Evolutionary conservation across 306 rosid species (phyloP), one percentile per base, ranked within the genome.

Genomic region (Psophocarpus tetragonolobus): DNA sequence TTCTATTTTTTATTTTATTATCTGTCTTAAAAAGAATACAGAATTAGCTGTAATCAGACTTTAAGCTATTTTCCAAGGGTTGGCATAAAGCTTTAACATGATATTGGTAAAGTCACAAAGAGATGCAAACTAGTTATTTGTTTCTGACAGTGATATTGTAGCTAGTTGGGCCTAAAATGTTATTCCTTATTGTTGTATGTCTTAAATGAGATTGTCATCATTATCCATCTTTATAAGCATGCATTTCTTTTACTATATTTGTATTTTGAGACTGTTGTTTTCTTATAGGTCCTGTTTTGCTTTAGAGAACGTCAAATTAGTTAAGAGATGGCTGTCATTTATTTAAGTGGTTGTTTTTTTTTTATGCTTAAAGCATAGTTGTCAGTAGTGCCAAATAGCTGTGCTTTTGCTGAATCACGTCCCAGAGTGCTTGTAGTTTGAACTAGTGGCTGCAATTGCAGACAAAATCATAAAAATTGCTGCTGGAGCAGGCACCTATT

Each of bases 91-190:
- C 47, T 74, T 30, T 3, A 20, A 20, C 41, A 33, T 36, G 68
- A n/a, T 38, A 26, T 74, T 62, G 26, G 27, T 51, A 5, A 13
- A 17, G 56, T 48, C 11, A n/a, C 10, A 11, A 36, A 39, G 73
- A 24, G 51, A 42, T 61, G 75, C 67, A 17, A 38, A 24, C 48
- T 39, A 30, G 33, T 61, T 63, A 23, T 48, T 69, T 82, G 29
- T 9, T 9, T 61, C 45, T 35, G 50, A 44, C 36, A 42, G 48
- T 44, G 51, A 42, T 68, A 42, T 39, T 41, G 61, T 35, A 33
- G 41, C 60, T 38, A 30, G 69, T 69, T 71, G 15, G 14, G 74
- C 74, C 4, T 57, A 47, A 24, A 77, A 42, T 30, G 42, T 75
- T 69, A 39, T 26, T 69, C 38, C 68, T 68, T 17, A 8, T 15